Conservation (phyloP, 2,329 filamentous ascomycete genomes). For the Paradendryphiella salina region DNA sequence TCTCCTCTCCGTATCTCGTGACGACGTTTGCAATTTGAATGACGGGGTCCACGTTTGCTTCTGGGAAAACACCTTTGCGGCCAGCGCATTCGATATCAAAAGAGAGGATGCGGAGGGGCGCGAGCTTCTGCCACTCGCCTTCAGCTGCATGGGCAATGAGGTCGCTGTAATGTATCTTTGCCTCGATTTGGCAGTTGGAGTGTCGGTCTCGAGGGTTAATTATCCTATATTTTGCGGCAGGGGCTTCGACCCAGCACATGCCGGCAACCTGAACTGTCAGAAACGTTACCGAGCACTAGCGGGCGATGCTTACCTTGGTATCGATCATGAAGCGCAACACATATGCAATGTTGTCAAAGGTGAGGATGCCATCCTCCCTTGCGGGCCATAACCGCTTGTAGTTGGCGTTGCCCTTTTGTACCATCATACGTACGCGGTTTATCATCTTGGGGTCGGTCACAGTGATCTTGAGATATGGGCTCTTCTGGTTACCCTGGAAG, state of each 20-base stretch:
- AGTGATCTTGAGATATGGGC: slow-evolving; percentile 89
- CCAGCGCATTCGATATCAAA: slow-evolving; percentile 99
- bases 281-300: too few relatives aligned
- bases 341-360: slow-evolving; percentile 96
- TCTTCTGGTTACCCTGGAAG: slow-evolving; percentile 90
- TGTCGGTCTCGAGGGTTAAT: slow-evolving; percentile 69
- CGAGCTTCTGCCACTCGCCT: slow-evolving; percentile 98
- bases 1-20: slow-evolving; percentile 89
- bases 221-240: slow-evolving; percentile 71
- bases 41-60: slow-evolving; percentile 86
- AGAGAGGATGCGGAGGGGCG: slow-evolving; percentile 85
- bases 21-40: slow-evolving; percentile 98
- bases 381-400: slow-evolving; percentile 84
- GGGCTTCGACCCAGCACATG: slow-evolving; percentile 96
- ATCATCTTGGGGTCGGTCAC: slow-evolving; percentile 89
- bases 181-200: slow-evolving; percentile 96
- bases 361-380: slow-evolving; percentile 71
- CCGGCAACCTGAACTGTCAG: too few relatives aligned
- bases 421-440: slow-evolving; percentile 70
- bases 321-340: slow-evolving; percentile 98
- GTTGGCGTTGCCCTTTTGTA: slow-evolving; percentile 78
- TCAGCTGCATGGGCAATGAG: slow-evolving; percentile 85
- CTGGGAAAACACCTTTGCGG: slow-evolving; percentile 95
- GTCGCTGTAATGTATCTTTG: slow-evolving; percentile 77
- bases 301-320: too few relatives aligned